Evolutionary conservation across 768 basidiomycete genomes (phyloP).

Genomic region (Mycena capillaripes): DNA sequence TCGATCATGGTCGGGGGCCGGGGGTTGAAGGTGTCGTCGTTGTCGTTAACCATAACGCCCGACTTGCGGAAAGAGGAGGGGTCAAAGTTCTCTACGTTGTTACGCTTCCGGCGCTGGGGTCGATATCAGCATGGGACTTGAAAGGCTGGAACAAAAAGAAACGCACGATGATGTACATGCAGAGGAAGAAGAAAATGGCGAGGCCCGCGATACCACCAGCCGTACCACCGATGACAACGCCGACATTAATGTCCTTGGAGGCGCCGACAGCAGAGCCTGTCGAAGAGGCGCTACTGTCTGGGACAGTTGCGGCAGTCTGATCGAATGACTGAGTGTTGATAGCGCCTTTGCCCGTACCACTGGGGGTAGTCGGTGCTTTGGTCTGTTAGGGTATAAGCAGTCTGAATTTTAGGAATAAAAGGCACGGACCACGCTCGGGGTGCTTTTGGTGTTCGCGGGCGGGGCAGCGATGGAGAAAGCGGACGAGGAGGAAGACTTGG

Average conservation of each 20-base stretch:
- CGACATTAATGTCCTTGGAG: slow-evolving; percentile 49
- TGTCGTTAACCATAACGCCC: slow-evolving; percentile 36
- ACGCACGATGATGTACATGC: slow-evolving; percentile 58
- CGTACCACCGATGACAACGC: slow-evolving; percentile 56
- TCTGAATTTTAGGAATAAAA: not conserved
- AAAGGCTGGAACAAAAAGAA: not conserved
- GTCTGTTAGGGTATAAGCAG: slow-evolving; percentile 22
- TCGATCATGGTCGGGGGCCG: slow-evolving; percentile 48
- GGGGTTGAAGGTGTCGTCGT: slow-evolving; percentile 32
- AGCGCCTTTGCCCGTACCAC: slow-evolving; percentile 32
- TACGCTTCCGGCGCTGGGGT: slow-evolving; percentile 54
- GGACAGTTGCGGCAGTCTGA: slow-evolving; percentile 38
- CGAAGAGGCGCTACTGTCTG: slow-evolving; percentile 31
- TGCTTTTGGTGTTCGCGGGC: slow-evolving; percentile 15
- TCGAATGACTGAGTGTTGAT: slow-evolving; percentile 28
- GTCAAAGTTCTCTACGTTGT: slow-evolving; percentile 53
- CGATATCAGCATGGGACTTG: slow-evolving; percentile 1
- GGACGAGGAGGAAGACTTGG: slow-evolving; percentile 33
- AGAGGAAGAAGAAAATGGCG: slow-evolving; percentile 52
- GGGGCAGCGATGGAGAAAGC: slow-evolving; percentile 5
- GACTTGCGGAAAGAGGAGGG: slow-evolving; percentile 44
- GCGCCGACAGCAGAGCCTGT: slow-evolving; percentile 31
- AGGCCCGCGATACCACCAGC: slow-evolving; percentile 56
- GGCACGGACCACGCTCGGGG: slow-evolving; percentile 31
- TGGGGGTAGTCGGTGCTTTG: slow-evolving; percentile 30